These are phyloP conservation scores for Perilla frutescens DNA, from an alignment of 257 asterid genomes.

Conservation along the genomic window DNA sequence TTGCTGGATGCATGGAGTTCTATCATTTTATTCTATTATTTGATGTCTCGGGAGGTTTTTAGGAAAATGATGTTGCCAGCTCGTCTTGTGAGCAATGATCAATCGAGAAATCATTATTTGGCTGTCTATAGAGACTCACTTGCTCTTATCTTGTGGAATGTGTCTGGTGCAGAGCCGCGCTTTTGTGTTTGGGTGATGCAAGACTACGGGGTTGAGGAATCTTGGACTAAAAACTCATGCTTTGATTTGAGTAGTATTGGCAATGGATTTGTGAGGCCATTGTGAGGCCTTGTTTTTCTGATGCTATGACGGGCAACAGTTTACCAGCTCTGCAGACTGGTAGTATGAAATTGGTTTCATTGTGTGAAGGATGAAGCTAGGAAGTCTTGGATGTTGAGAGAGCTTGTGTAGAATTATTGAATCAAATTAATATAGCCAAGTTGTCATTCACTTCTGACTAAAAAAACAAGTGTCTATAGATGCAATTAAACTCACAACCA, in stretches of 20 bases:
- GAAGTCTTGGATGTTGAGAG: neutral
- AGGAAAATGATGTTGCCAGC: slow-evolving; percentile 40
- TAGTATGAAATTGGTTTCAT: neutral
- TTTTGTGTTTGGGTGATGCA: slow-evolving; percentile 56
- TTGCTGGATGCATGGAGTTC: slow-evolving; percentile 30
- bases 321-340: slow-evolving; percentile 31
- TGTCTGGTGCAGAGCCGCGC: neutral
- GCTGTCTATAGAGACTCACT: slow-evolving; percentile 34
- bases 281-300: slow-evolving; percentile 40
- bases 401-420: neutral
- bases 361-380: neutral
- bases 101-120: slow-evolving; percentile 31
- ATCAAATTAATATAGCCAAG: neutral
- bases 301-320: slow-evolving; percentile 18
- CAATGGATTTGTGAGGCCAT: slow-evolving; percentile 37
- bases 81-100: slow-evolving; percentile 18
- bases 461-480: no score
- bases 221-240: slow-evolving; percentile 45
- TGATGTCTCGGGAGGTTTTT: slow-evolving; percentile 49
- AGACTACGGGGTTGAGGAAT: slow-evolving; percentile 46
- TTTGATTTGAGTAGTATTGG: slow-evolving; percentile 30
- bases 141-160: slow-evolving; percentile 36
- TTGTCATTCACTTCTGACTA: no score
- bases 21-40: slow-evolving; percentile 43
- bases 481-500: no score